These are phyloP conservation scores for Lepraria neglecta DNA, from an alignment of 495 filamentous ascomycete species.

Conservation along the genomic window DNA sequence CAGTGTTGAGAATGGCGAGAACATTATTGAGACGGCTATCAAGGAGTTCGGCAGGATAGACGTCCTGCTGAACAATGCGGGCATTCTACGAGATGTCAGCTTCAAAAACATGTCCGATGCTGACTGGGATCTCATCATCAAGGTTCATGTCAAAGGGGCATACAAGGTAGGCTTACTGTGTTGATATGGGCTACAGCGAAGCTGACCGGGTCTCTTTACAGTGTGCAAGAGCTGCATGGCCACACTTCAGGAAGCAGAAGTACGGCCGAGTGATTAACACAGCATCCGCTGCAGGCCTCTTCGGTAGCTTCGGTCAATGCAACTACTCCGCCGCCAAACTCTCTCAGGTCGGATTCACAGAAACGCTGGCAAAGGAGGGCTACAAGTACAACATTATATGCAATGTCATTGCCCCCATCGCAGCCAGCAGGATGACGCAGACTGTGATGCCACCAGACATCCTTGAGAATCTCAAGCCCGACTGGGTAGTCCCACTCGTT, in stretches of 20 bases:
- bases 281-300: constrained; percentile 88
- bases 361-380: constrained; percentile 96
- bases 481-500: constrained; percentile 93
- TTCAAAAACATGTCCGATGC: constrained; percentile 98
- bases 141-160: constrained; percentile 88
- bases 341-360: constrained; percentile 93
- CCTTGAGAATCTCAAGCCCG: constrained; percentile 80
- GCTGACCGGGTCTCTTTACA: constrained; percentile 25
- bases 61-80: constrained; percentile 94
- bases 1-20: constrained; percentile 89
- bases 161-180: constrained; percentile 61
- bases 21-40: constrained; percentile 94
- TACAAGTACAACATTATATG: constrained; percentile 95
- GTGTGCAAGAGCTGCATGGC: constrained; percentile 95
- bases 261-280: constrained; percentile 96
- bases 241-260: constrained; percentile 97
- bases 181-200: constrained; percentile 9
- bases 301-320: constrained; percentile 91
- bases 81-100: constrained; percentile 90
- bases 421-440: constrained; percentile 93
- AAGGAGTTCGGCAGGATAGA: constrained; percentile 88
- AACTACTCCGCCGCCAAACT: constrained; percentile 99
- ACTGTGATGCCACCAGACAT: constrained; percentile 97
- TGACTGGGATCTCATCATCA: constrained; percentile 94
- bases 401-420: constrained; percentile 96